These are phyloP conservation scores for Venturia aucupariae DNA, from an alignment of 2,329 filamentous ascomycete species.

Conservation along the genomic window DNA sequence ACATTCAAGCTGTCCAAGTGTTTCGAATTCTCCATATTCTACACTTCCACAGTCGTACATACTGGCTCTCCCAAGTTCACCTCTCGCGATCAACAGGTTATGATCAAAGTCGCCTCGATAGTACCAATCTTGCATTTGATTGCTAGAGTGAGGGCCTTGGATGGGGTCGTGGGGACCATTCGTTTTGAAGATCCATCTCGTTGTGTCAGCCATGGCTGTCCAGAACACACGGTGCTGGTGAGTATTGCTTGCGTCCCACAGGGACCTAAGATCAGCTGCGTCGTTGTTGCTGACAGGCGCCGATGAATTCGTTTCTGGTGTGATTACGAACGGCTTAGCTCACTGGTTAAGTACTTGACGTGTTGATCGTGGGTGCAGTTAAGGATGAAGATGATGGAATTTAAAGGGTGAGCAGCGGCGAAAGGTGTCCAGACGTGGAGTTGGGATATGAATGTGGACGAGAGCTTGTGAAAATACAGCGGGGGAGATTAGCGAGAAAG, in stretches of 20 bases:
- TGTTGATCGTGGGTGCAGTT: background rate
- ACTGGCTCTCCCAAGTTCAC: constrained; percentile 42
- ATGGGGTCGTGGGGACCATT: constrained; percentile 77
- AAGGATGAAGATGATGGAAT: background rate
- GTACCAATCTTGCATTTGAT: constrained; percentile 99
- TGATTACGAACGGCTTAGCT: background rate
- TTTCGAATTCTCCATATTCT: background rate
- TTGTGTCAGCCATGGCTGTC: constrained; percentile 87
- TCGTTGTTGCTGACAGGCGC: background rate
- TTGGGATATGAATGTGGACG: background rate
- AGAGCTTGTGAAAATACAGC: background rate
- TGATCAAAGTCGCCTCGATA: constrained; percentile 96
- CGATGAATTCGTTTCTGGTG: background rate
- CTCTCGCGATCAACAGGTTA: constrained; percentile 87
- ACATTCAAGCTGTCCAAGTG: background rate
- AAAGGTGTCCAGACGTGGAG: background rate
- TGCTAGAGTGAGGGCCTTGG: constrained; percentile 87
- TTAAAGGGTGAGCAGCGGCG: background rate
- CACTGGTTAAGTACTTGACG: background rate
- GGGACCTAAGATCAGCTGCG: too few species aligned
- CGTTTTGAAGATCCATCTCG: constrained; percentile 88
- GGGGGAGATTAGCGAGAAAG: background rate
- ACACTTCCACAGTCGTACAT: too few species aligned
- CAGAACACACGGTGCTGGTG: background rate
- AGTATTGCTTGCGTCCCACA: too few species aligned